These are phyloP conservation scores for Hypoxylon cercidicola DNA, from an alignment of 495 filamentous ascomycete genomes.

Conservation along the genomic window DNA sequence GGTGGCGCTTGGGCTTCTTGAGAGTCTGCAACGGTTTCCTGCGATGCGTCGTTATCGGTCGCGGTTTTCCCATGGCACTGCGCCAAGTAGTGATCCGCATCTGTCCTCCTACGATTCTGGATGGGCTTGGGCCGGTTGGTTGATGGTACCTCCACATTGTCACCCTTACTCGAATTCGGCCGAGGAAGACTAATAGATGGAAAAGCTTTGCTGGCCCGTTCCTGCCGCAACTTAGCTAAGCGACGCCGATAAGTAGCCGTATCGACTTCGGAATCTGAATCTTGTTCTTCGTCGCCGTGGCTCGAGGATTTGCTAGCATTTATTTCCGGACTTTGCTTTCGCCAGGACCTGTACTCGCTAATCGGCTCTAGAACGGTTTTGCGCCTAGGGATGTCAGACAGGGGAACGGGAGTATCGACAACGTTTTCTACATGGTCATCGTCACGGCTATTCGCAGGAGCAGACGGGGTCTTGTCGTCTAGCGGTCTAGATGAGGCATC, in stretches of 20 bases:
- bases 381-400: conserved; percentile 9
- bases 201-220: conserved; percentile 51
- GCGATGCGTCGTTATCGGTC: conserved; percentile 28
- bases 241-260: conserved; percentile 31
- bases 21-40: conserved; percentile 49
- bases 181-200: conserved; percentile 50
- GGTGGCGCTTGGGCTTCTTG: conserved; percentile 35
- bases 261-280: conserved; percentile 37
- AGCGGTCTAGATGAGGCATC: conserved; percentile 28
- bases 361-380: conserved; percentile 41
- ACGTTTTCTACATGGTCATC: conserved; percentile 22
- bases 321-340: conserved; percentile 33
- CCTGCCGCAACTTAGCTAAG: conserved; percentile 45
- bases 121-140: conserved; percentile 45
- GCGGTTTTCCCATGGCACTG: conserved; percentile 34
- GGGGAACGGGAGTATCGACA: conserved; percentile 22
- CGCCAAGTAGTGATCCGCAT: conserved; percentile 35
- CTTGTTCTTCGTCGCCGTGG: conserved; percentile 25
- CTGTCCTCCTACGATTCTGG: conserved; percentile 11
- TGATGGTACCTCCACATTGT: conserved; percentile 53
- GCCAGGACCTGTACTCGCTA: conserved; percentile 37
- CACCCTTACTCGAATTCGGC: conserved; percentile 30
- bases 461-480: conserved; percentile 27
- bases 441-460: conserved; percentile 22
- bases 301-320: conserved; percentile 28